These are phyloP conservation scores for Trichosanthes cucumerina DNA, from an alignment of 306 rosid species.

Conservation along the genomic window DNA sequence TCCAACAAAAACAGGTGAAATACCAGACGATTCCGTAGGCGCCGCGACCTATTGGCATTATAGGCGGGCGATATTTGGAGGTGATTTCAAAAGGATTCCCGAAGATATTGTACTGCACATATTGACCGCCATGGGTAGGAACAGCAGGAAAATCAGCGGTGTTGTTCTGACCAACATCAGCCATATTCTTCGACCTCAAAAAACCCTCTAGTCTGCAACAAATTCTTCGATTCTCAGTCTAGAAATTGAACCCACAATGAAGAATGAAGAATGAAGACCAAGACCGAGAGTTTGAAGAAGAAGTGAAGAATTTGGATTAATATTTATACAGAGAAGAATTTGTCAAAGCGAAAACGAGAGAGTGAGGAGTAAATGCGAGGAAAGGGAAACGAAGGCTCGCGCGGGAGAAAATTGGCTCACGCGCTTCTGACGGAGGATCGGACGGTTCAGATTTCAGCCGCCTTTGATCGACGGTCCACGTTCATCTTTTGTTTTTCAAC, in stretches of 20 bases:
- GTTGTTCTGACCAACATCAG: slow-evolving; percentile 29
- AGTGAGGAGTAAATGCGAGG: slow-evolving; percentile 43
- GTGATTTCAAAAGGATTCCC: slow-evolving; percentile 87
- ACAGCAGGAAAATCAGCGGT: slow-evolving; percentile 51
- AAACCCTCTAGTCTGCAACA: slow-evolving; percentile 13
- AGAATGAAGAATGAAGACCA: background rate
- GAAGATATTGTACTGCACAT: slow-evolving; percentile 69
- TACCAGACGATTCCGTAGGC: slow-evolving; percentile 98
- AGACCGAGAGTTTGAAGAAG: slow-evolving; percentile 10
- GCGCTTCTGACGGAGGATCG: slow-evolving; percentile 19
- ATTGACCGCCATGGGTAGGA: slow-evolving; percentile 67
- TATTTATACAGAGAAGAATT: background rate
- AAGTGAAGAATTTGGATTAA: background rate
- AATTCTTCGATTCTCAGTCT: background rate
- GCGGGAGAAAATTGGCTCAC: slow-evolving; percentile 15
- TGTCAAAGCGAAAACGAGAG: background rate
- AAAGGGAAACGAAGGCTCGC: slow-evolving; percentile 54
- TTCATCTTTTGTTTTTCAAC: slow-evolving; percentile 43
- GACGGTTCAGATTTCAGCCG: slow-evolving; percentile 51
- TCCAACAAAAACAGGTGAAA: background rate
- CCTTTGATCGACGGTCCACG: slow-evolving; percentile 41
- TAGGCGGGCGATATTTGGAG: slow-evolving; percentile 77
- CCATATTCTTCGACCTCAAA: slow-evolving; percentile 32
- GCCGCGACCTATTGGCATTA: slow-evolving; percentile 94
- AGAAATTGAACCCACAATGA: slow-evolving; percentile 12